Percentiles rank a stretch among this genome's conserved stretches.
Conservation (phyloP, 169 alveolate species). For the Plasmodium inui region DNA sequence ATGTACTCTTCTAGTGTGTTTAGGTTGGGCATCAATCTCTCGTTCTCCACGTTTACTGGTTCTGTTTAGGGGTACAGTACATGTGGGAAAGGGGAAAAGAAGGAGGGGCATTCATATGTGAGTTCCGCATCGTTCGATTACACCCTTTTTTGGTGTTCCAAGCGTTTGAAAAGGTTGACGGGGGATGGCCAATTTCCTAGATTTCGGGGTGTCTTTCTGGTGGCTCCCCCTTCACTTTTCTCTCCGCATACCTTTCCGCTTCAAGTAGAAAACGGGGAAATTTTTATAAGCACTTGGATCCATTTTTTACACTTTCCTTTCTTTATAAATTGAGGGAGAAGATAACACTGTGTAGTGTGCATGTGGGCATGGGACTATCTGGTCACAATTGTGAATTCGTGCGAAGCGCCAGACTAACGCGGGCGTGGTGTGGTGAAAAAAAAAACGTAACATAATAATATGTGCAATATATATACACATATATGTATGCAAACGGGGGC, state of each 20-base stretch:
- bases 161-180: neutral
- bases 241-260: constrained; percentile 42
- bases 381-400: constrained; percentile 16
- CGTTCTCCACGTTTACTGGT: constrained; percentile 22
- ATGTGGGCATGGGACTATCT: neutral
- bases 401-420: neutral
- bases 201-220: neutral
- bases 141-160: neutral
- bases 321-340: neutral
- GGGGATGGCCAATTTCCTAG: neutral
- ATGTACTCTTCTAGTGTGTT: constrained; percentile 48
- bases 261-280: constrained; percentile 52
- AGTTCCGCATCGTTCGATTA: neutral
- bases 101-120: neutral
- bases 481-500: neutral
- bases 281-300: constrained; percentile 60
- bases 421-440: neutral
- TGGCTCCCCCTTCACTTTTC: neutral
- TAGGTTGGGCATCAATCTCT: constrained; percentile 6
- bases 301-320: constrained; percentile 35
- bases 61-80: neutral
- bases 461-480: neutral
- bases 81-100: neutral
- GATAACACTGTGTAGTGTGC: neutral
- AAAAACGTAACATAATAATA: neutral